Evolutionary conservation across 257 asterid genomes (phyloP).

Genomic region (Jacaranda mimosifolia): DNA sequence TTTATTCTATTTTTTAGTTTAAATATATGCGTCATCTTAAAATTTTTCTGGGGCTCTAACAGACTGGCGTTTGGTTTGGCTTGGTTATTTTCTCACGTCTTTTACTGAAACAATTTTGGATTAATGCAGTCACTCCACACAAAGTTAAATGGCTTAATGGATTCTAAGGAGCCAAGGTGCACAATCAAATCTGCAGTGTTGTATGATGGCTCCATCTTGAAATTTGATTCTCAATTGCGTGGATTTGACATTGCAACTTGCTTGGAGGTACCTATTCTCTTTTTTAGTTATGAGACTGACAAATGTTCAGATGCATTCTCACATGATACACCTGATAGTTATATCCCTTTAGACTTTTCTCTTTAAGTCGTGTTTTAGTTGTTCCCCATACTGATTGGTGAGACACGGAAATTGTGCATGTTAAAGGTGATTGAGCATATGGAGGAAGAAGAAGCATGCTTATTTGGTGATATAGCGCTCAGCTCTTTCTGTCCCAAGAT

Average conservation of each 20-base stretch:
- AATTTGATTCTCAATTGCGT: constrained; percentile 70
- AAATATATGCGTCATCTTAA: not conserved
- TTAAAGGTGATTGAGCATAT: constrained; percentile 91
- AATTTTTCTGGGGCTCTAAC: not conserved
- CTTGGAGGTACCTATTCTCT: constrained; percentile 77
- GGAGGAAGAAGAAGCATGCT: constrained; percentile 88
- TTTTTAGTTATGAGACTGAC: not conserved
- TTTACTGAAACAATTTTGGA: not conserved
- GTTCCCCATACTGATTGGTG: not conserved
- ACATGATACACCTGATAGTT: not conserved
- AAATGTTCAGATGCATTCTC: not conserved
- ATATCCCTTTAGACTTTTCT: not conserved
- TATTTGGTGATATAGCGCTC: constrained; percentile 81
- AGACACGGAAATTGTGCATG: constrained; percentile 27
- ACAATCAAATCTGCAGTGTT: constrained; percentile 72
- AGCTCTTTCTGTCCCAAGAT: constrained; percentile 70
- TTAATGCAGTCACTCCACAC: constrained; percentile 74
- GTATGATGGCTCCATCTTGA: constrained; percentile 77
- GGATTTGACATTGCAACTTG: constrained; percentile 92
- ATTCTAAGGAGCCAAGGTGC: constrained; percentile 50
- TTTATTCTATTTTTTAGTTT: not conserved
- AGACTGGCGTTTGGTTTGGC: too few species aligned
- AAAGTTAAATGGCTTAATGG: constrained; percentile 61
- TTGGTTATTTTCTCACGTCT: too few species aligned
- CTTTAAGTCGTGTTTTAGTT: not conserved